Conservation (phyloP, 2,329 filamentous ascomycete species). For the Trichoderma guizhouense region DNA sequence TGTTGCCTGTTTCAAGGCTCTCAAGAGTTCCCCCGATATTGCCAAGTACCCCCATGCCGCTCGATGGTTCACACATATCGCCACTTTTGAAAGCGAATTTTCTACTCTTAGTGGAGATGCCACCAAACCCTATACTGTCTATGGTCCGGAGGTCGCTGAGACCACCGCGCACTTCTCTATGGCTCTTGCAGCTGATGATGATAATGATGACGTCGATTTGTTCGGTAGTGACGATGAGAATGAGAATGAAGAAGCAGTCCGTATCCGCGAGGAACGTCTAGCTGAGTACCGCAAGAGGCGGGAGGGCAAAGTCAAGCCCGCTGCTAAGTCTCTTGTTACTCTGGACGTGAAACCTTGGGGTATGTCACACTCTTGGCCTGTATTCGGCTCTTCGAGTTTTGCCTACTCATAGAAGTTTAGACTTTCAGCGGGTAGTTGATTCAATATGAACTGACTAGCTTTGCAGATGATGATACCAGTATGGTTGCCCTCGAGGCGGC, state of each 20-base stretch:
- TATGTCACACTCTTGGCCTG: not conserved
- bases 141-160: not conserved
- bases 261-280: not conserved
- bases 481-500: slow-evolving; percentile 72
- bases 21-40: not conserved
- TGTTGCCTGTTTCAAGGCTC: not conserved
- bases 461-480: not conserved
- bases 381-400: not conserved
- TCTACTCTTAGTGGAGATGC: not conserved
- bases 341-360: not conserved
- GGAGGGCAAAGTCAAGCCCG: not conserved
- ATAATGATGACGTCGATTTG: not conserved
- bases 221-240: not conserved
- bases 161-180: not conserved
- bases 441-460: not conserved
- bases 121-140: not conserved
- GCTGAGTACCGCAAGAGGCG: not conserved
- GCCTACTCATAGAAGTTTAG: too few species aligned
- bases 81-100: not conserved
- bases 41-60: not conserved
- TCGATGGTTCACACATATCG: not conserved
- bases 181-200: not conserved
- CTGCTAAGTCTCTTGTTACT: not conserved
- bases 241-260: not conserved
- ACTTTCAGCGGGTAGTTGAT: not conserved